A percentile compares a stretch with the other conserved stretches of the same genome.
phyloP scores from a whole-genome alignment of 1,284 basidiomycete genomes.

The Phellopilus nigrolimitatus region DNA sequence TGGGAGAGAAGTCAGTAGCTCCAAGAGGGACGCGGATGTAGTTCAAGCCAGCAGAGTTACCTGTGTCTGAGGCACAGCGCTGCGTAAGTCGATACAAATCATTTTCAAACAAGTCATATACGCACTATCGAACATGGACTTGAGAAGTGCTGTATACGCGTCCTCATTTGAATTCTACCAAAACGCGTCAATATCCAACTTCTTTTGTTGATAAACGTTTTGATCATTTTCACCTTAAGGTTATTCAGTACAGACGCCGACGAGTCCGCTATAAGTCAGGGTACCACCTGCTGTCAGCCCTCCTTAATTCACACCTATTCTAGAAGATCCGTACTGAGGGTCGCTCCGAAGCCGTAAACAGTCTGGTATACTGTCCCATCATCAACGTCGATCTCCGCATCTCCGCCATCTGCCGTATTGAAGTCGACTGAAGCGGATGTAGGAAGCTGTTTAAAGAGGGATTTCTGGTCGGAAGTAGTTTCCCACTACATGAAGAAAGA shows the following conservation, averaged over 20 bases:
- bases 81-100: neutral
- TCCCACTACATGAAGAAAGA: constrained; percentile 4
- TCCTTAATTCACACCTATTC: neutral
- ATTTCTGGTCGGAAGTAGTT: constrained; percentile 6
- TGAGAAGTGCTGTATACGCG: constrained; percentile 12
- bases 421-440: constrained; percentile 30
- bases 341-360: constrained; percentile 44
- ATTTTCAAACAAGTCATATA: neutral
- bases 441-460: neutral
- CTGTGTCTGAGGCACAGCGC: constrained; percentile 12
- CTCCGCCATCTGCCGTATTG: constrained; percentile 35
- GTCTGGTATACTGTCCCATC: constrained; percentile 40
- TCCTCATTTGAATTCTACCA: constrained; percentile 10
- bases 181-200: neutral
- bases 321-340: constrained; percentile 35
- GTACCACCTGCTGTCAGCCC: neutral
- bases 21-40: constrained; percentile 21
- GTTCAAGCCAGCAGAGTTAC: constrained; percentile 19
- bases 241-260: constrained; percentile 42
- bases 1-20: constrained; percentile 20
- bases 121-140: constrained; percentile 18
- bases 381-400: constrained; percentile 41
- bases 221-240: constrained; percentile 36
- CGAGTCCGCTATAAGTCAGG: constrained; percentile 38
- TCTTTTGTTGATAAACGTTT: constrained; percentile 12